Evolutionary conservation across 2,329 filamentous ascomycete genomes (phyloP).

Genomic region (Talaromyces verruculosus): DNA sequence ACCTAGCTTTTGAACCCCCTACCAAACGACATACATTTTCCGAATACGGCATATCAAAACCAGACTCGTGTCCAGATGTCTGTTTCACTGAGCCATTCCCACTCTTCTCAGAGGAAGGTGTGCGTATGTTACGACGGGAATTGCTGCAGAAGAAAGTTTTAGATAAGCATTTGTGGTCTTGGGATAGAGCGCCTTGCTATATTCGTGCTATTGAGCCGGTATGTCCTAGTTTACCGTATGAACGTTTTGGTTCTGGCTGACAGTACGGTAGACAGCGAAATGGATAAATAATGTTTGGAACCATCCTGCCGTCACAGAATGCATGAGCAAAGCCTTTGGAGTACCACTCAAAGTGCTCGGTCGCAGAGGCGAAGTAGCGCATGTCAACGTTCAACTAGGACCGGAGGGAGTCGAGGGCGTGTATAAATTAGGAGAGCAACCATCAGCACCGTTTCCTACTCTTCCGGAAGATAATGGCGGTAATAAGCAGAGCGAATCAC

Average conservation of each 20-base stretch:
- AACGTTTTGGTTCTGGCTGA: not conserved
- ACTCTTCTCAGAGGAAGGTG: slow-evolving; percentile 4
- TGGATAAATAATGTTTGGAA: slow-evolving; percentile 6
- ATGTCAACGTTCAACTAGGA: slow-evolving; percentile 11
- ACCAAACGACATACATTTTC: not conserved
- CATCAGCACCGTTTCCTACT: not conserved
- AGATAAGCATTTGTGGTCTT: slow-evolving; percentile 8
- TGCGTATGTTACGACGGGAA: not conserved
- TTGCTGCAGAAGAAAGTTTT: slow-evolving; percentile 4
- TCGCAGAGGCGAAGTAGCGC: not conserved
- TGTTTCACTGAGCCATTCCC: slow-evolving; percentile 2
- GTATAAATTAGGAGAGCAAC: not conserved
- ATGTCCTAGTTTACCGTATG: not conserved
- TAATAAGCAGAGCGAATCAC: not conserved
- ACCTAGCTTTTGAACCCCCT: slow-evolving; percentile 3
- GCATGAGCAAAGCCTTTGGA: slow-evolving; percentile 1
- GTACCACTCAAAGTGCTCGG: slow-evolving; percentile 5
- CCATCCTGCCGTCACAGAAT: slow-evolving; percentile 9
- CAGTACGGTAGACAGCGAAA: not conserved
- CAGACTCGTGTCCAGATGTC: not conserved
- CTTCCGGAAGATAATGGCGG: not conserved
- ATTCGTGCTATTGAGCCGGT: slow-evolving; percentile 14
- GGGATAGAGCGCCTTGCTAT: slow-evolving; percentile 12
- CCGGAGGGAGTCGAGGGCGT: slow-evolving; percentile 7
- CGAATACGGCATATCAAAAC: not conserved